phyloP scores from a whole-genome alignment of 352 stramenopile species.

The Elongisporangium anandrum region DNA sequence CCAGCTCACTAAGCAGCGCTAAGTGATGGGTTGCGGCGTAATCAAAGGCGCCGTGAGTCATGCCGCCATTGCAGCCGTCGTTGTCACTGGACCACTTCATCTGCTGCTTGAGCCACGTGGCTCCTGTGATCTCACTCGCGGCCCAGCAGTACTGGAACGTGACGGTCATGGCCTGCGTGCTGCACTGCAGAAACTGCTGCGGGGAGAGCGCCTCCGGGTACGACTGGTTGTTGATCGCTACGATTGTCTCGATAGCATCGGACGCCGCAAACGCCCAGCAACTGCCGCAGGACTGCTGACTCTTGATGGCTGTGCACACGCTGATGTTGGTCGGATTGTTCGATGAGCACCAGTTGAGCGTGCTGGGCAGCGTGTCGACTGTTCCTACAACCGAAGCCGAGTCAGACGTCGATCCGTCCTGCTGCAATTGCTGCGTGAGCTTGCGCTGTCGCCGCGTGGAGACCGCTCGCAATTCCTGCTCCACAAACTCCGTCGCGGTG shows the following conservation, averaged over 20 bases:
- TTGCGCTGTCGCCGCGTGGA: conserved; percentile 21
- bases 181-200: conserved; percentile 80
- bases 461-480: conserved; percentile 43
- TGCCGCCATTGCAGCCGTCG: conserved; percentile 61
- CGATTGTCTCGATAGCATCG: conserved; percentile 73
- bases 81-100: conserved; percentile 77
- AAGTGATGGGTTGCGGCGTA: conserved; percentile 53
- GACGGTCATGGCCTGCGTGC: conserved; percentile 51
- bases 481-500: conserved; percentile 45
- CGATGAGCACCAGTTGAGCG: conserved; percentile 70
- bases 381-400: conserved; percentile 3
- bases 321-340: conserved; percentile 61
- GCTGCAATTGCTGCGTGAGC: conserved; percentile 5
- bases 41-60: conserved; percentile 69
- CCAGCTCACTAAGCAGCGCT: conserved; percentile 51
- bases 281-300: conserved; percentile 74
- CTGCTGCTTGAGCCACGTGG: conserved; percentile 51
- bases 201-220: conserved; percentile 55
- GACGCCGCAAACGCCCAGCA: conserved; percentile 81
- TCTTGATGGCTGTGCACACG: conserved; percentile 74
- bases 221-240: conserved; percentile 38
- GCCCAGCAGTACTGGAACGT: conserved; percentile 84
- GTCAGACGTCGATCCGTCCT: conserved; percentile 3
- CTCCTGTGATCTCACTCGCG: conserved; percentile 29
- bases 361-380: conserved; percentile 19